Evolutionary conservation across 257 asterid species (phyloP), one percentile per base, ranked within the genome.

Genomic region (Cordia subcordata): DNA sequence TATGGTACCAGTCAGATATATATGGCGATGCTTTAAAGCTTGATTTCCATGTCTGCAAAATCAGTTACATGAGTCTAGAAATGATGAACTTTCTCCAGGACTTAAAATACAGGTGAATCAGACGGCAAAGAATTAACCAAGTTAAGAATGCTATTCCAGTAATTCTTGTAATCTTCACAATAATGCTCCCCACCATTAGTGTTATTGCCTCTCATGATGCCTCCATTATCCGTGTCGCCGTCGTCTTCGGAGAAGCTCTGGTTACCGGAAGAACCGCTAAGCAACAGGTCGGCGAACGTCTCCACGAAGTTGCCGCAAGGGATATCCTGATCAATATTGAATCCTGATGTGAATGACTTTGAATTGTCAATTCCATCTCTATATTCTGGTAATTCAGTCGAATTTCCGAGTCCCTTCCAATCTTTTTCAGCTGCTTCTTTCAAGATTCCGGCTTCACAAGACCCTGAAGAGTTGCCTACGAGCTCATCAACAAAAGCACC

Each of bases 71-170:
- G 35, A 27, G 6, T 27, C 35, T 1, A 27, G 35, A 27, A 27
- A 27, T 27, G 35, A 27, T 27, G 4, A 27, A 27, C 3, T 6
- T 27, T 27, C 35, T 27, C 4, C 6, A 27, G 35, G 35, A 42
- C 5, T 54, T 56, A 77, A 60, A 81, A 78, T 68, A 82, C 40
- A 9, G 81, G 65, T 45, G 62, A 84, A 82, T 86, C 83, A 18
- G 86, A 78, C 0, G 90, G 88, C 11, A 95, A 84, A 39, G 88
- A 78, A 59, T 89, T 68, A 62, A 86, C 94, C 80, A 89, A 68
- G 69, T 80, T 77, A 33, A 89, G 85, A 72, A 89, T 86, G 72
- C 87, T 86, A 59, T 83, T 82, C 96, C 96, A 89, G 61, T 89
- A 89, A 61, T 86, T 85, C 85, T 83, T 88, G 63, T 79, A 77